Evolutionary conservation across 2,329 filamentous ascomycete species (phyloP).

Genomic region (Fusarium sp.): DNA sequence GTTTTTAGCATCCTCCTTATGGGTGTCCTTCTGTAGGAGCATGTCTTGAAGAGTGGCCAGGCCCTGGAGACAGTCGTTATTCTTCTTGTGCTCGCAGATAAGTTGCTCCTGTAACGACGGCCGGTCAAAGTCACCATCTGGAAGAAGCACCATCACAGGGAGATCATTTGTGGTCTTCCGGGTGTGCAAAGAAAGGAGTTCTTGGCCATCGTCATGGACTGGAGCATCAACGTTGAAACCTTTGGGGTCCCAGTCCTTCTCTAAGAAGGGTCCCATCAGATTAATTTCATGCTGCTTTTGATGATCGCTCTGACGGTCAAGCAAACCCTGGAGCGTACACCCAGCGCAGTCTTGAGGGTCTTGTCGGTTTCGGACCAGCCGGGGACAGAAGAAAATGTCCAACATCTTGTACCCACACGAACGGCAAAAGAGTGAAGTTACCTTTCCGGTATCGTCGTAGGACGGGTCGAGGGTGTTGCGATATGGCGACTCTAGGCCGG

Average conservation of each 20-base stretch:
- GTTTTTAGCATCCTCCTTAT: not conserved
- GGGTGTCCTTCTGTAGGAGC: not conserved
- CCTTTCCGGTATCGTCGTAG: not conserved
- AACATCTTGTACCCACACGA: constrained; percentile 48
- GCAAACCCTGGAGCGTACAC: constrained; percentile 39
- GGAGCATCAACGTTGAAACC: constrained; percentile 47
- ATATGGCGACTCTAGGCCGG: constrained; percentile 33
- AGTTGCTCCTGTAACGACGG: constrained; percentile 6
- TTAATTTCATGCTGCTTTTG: constrained; percentile 33
- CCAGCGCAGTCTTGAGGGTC: constrained; percentile 40
- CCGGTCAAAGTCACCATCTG: constrained; percentile 16
- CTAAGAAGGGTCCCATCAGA: constrained; percentile 32
- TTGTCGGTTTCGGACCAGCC: not conserved
- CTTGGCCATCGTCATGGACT: constrained; percentile 19
- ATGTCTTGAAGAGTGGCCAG: constrained; percentile 39
- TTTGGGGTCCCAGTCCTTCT: constrained; percentile 36
- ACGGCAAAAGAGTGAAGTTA: constrained; percentile 39
- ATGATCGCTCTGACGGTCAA: constrained; percentile 46
- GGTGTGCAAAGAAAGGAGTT: constrained; percentile 35
- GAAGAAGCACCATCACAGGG: not conserved
- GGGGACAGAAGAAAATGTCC: constrained; percentile 42
- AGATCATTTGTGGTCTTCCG: constrained; percentile 11
- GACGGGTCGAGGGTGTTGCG: not conserved
- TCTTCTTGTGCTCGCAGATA: constrained; percentile 40
- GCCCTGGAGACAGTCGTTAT: constrained; percentile 42